Base-by-base conservation (phyloP, 1,139 yeast species). In the Suhomyces taliae region DNA sequence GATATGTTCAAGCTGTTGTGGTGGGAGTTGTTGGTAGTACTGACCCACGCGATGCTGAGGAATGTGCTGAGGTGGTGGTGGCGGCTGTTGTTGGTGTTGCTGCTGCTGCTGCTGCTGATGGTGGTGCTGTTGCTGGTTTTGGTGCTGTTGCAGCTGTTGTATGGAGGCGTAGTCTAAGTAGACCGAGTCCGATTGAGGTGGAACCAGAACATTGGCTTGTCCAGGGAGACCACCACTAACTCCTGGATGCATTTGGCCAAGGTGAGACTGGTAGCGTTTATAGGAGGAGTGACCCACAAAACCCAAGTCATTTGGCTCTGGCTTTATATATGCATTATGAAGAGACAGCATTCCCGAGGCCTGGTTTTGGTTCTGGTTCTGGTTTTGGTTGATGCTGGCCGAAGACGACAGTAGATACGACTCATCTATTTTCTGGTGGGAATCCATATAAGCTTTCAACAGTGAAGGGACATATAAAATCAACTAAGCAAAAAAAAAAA, bases 341-440 rank as follows among this genome's bases (percentile, higher is more conserved):
- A 26, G 10, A 1, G 41, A 19, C 24, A 39, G 50, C 43, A 47
- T 26, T 26, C 34, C 45, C 36, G 47, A 45, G 24, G 47, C 41
- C 27, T 44, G 34, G 32, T 15, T 19, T 36, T n/a, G 46, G 12
- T 45, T 34, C 36, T 14, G 42, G 35, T 14, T 27, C 6, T 19
- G 24, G 24, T 19, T 19, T 19, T 19, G 24, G 24, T 19, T 27
- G 29, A 40, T 15, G 37, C 35, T 8, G 32, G 41, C 24, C 26
- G 32, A 37, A 36, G 46, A 40, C 38, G 32, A 39, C 40, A 45
- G 40, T 29, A 41, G 39, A 45, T 50, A 50, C 32, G 51, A 31
- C 31, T 48, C 53, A 34, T 50, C 53, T 24, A 45, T 39, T 41
- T 54, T 53, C 35, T 51, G 57, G 33, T 40, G 53, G 29, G 45